Evolutionary conservation across 768 basidiomycete genomes (phyloP), one percentile per base, ranked within the genome.

Genomic region (Galerina marginata): DNA sequence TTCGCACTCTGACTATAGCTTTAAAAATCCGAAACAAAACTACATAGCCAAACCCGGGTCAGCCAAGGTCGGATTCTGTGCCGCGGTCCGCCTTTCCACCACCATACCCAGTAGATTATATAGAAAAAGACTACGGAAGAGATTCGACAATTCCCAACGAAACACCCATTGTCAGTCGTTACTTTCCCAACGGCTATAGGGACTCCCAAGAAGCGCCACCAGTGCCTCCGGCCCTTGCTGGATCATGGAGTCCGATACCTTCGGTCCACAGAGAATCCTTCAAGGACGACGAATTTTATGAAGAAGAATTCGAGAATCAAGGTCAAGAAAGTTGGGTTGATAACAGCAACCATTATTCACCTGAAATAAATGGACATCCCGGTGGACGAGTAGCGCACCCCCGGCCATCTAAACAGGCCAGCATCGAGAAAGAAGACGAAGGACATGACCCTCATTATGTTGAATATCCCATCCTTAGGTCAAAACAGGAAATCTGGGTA

Each of bases 231-330:
- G 49, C 52, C 9, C 67, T 56, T 26, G 65, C 70, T 25, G 68
- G 67, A 59, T 70, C 72, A 33, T 74, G 71, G 69, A 76, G 72
- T 37, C 69, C 72, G 23, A 72, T 75, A 43, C 75, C 77, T n/a
- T 71, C 72, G 42, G 73, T 77, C 9, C 72, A 69, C 47, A 70
- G 75, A 56, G 69, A 73, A 58, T 67, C 74, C 7, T 47, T 50
- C 20, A 55, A 20, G 9, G 50, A 59, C 9, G 46, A 60, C 29
- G 56, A 58, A 16, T 10, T 45, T 25, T 43, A 55, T 14, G 54
- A 49, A n/a, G 50, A 56, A 7, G 45, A 59, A 9, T 25, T 54
- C 26, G 64, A 60, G 15, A 56, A 48, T 12, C 29, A 26, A 40
- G 56, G 43, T 40, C 39, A 46, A 5, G 43, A 63, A 46, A 65